Evolutionary conservation across 176 grass and related monocot genomes (phyloP), one percentile per base, ranked within the genome.

Genomic region (Aegilops umbellulata): DNA sequence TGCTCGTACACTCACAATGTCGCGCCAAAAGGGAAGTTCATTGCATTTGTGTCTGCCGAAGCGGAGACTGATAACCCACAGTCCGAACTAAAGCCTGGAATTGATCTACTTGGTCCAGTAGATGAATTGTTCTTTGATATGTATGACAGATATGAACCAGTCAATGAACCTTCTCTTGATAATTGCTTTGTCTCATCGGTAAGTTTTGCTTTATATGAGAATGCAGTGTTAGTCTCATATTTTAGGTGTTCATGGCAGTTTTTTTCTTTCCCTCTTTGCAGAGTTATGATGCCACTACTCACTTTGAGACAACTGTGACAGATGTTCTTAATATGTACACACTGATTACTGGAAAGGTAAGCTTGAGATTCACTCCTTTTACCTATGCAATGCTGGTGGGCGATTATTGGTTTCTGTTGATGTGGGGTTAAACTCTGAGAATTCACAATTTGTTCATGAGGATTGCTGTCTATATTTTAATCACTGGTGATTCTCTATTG

Each of bases 1-100:
- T 97, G 93, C 51, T 97, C 95, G 24, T 97, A 97, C 64, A 90
- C 91, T 7, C 95, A 97, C 83, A 97, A 97, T 62, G 89, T 95
- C 11, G 93, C 91, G 2, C 95, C 95, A 70, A 95, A 90, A 73
- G 91, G 87, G 77, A 97, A 93, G 71, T 97, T 93, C 69, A 95
- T 95, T 86, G 93, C 95, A 74, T 97, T 97, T 90, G 93, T 97
- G 36, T 97, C 93, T 79, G 66, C 93, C 4, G 92, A 97, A 82
- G 95, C 90, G 7, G 92, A 97, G 51, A 97, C 89, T 60, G 85
- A 97, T 74, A 88, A 82, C 31, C 89, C 90, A 24, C 75, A 95
- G 60, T 61, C 84, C 1, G 95, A 97, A 76, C 86, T 97, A 49
- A 91, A 84, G 74, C 87, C 95, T 77, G 92, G 95, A 61, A 88